A percentile compares a stretch with the other conserved stretches of the same genome.
These are phyloP conservation scores for Boechera stricta DNA, from an alignment of 345 rosid genomes.

Conservation along the genomic window DNA sequence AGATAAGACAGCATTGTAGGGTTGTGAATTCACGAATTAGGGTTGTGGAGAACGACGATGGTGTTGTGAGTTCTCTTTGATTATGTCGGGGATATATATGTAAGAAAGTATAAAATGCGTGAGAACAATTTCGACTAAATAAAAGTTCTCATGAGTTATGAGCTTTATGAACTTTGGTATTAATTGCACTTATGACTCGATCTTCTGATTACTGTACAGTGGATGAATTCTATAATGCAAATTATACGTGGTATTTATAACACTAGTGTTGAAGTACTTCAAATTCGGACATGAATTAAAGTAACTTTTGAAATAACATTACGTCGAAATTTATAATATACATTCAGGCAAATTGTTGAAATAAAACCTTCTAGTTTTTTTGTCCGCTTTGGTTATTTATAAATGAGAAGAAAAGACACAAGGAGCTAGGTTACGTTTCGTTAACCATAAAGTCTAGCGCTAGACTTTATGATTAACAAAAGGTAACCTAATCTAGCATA, in stretches of 20 bases:
- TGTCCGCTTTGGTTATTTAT: slow-evolving; percentile 15
- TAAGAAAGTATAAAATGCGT: slow-evolving; percentile 19
- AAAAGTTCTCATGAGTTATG: slow-evolving; percentile 23
- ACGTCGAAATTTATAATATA: neutral
- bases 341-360: neutral
- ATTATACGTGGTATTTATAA: neutral
- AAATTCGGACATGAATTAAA: neutral
- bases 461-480: too few relatives aligned
- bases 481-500: too few relatives aligned
- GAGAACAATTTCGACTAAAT: slow-evolving; percentile 29
- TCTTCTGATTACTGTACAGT: neutral
- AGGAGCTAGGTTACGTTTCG: slow-evolving; percentile 19
- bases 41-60: slow-evolving; percentile 27
- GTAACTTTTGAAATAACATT: neutral
- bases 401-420: slow-evolving; percentile 11
- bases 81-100: slow-evolving; percentile 14
- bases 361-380: neutral
- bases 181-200: neutral
- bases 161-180: neutral
- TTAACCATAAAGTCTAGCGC: neutral
- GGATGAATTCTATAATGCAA: neutral
- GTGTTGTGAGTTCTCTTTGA: slow-evolving; percentile 42
- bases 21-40: slow-evolving; percentile 37
- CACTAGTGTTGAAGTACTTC: neutral
- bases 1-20: slow-evolving; percentile 56